Conservation (phyloP, 1,139 yeast genomes). For the Blastobotrys persicus region DNA sequence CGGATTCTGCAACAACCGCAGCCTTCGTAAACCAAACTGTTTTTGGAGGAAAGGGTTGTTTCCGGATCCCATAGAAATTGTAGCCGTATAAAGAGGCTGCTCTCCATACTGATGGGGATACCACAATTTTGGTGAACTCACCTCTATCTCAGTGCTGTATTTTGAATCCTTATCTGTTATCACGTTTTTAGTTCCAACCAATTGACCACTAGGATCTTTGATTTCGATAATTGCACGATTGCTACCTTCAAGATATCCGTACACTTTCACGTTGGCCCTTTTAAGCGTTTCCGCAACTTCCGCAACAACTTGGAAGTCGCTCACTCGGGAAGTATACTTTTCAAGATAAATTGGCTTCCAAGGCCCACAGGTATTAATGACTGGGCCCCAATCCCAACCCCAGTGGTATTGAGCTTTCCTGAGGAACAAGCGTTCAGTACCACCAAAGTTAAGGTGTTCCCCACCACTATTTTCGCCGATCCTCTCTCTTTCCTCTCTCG, state of each 20-base stretch:
- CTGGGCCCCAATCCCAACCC: conserved; percentile 28
- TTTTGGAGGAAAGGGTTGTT: background rate
- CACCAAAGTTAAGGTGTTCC: conserved; percentile 17
- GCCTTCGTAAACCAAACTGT: conserved; percentile 41
- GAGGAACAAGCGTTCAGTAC: conserved; percentile 18
- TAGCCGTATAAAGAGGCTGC: conserved; percentile 37
- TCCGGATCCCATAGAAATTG: conserved; percentile 22
- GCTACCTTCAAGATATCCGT: conserved; percentile 12
- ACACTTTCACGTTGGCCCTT: conserved; percentile 12
- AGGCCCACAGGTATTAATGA: conserved; percentile 20
- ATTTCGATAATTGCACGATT: conserved; percentile 1
- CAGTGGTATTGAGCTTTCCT: conserved; percentile 25
- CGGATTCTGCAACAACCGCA: conserved; percentile 41
- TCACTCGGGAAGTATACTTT: conserved; percentile 14
- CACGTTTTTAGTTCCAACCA: background rate
- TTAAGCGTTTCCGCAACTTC: conserved; percentile 23
- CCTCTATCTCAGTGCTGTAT: background rate
- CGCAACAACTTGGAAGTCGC: conserved; percentile 13
- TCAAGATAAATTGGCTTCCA: conserved; percentile 21
- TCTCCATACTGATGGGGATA: conserved; percentile 43
- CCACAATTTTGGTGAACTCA: conserved; percentile 40
- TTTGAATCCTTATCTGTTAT: background rate
- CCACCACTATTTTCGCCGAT: conserved; percentile 17
- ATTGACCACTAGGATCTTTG: conserved; percentile 8
- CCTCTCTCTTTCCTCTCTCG: conserved; percentile 16